These are phyloP conservation scores for Clarireedia homoeocarpa DNA, from an alignment of 2,329 filamentous ascomycete genomes.

Conservation along the genomic window DNA sequence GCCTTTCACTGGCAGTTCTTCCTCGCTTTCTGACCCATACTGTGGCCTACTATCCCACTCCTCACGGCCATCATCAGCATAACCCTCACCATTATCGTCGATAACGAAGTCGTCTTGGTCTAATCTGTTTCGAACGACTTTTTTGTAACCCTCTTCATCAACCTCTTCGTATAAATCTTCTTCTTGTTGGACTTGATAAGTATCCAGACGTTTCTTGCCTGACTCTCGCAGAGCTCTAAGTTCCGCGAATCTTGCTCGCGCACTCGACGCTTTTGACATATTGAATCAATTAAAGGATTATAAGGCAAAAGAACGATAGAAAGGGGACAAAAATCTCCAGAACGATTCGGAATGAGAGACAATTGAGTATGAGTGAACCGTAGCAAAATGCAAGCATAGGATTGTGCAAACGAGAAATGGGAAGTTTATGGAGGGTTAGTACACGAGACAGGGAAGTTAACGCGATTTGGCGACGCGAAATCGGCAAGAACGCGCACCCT, in stretches of 20 bases:
- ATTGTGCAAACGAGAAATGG: not conserved
- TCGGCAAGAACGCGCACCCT: slow-evolving; percentile 13
- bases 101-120: slow-evolving; percentile 97
- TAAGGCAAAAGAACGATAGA: not conserved
- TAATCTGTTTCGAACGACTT: slow-evolving; percentile 79
- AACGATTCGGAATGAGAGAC: too few species aligned
- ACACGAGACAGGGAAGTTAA: slow-evolving; percentile 1
- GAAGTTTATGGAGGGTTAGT: not conserved
- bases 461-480: not conserved
- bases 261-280: slow-evolving; percentile 29
- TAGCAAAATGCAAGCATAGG: not conserved
- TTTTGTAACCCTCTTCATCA: slow-evolving; percentile 95
- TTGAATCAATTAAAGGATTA: slow-evolving; percentile 10
- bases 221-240: slow-evolving; percentile 75
- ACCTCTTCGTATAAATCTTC: slow-evolving; percentile 89
- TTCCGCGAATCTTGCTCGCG: slow-evolving; percentile 56
- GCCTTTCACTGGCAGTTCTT: slow-evolving; percentile 44
- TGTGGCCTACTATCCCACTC: slow-evolving; percentile 68
- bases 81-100: slow-evolving; percentile 95
- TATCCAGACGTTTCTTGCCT: slow-evolving; percentile 84
- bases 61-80: slow-evolving; percentile 91
- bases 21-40: slow-evolving; percentile 70
- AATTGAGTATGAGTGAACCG: not conserved
- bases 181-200: slow-evolving; percentile 79
- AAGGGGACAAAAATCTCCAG: not conserved